Evolutionary conservation across 140 eudicot genomes (phyloP).

Genomic region (Erigeron philadelphicus): DNA sequence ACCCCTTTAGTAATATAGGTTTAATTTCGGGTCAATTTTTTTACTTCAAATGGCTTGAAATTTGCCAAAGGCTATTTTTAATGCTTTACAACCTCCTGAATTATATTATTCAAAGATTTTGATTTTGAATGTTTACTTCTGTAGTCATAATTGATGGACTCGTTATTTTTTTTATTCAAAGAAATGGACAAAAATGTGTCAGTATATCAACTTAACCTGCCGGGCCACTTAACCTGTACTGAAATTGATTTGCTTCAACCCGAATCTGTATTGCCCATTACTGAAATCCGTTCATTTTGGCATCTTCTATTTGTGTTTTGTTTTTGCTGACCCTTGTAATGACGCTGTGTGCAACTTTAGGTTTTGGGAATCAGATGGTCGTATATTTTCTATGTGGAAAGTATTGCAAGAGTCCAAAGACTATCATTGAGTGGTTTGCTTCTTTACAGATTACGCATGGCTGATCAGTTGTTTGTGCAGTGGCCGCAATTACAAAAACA

Average conservation of each 20-base stretch:
- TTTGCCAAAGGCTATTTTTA: not conserved
- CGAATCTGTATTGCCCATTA: too few species aligned
- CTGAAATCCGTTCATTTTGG: too few species aligned
- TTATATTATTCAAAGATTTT: too few species aligned
- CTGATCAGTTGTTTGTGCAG: constrained; percentile 83
- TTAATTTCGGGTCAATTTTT: not conserved
- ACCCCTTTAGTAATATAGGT: too few species aligned
- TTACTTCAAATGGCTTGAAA: not conserved
- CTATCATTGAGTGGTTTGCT: constrained; percentile 78
- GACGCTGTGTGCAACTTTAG: constrained; percentile 27
- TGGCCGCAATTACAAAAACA: constrained; percentile 79
- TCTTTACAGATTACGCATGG: constrained; percentile 74
- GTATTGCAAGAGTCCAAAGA: constrained; percentile 89
- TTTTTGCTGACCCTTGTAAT: not conserved
- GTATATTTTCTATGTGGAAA: constrained; percentile 59
- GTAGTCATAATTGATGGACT: too few species aligned
- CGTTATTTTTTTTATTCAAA: too few species aligned
- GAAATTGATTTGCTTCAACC: too few species aligned
- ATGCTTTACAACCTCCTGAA: too few species aligned
- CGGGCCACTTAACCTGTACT: too few species aligned
- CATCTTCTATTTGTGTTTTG: not conserved
- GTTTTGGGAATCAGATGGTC: constrained; percentile 80
- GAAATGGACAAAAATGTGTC: too few species aligned
- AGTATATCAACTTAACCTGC: too few species aligned
- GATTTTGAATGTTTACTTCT: too few species aligned